A percentile compares a stretch with the other conserved stretches of the same genome.
phyloP scores from a whole-genome alignment of 345 rosid species.

The Syzygium aromaticum region DNA sequence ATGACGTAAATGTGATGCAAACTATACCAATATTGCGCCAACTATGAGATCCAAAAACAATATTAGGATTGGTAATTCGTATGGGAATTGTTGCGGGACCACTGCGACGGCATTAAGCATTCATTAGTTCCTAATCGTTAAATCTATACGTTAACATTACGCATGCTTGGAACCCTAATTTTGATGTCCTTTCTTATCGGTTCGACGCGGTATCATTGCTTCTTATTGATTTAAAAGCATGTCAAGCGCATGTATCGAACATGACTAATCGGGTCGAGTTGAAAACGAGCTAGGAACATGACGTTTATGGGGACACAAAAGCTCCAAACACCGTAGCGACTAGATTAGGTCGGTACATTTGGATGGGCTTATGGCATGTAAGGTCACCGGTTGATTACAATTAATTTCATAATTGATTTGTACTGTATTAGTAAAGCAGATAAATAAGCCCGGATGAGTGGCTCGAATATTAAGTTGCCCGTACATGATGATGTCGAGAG shows the following conservation, averaged over 20 bases:
- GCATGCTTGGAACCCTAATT: neutral
- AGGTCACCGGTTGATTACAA: neutral
- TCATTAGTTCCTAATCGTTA: neutral
- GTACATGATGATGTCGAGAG: neutral
- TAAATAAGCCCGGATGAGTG: neutral
- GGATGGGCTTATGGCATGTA: neutral
- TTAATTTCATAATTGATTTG: neutral
- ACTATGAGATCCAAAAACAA: neutral
- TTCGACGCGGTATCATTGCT: no score
- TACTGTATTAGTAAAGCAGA: neutral
- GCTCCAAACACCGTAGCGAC: neutral
- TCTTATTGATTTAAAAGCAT: neutral
- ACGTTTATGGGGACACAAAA: neutral
- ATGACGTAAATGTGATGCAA: neutral
- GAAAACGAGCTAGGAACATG: neutral
- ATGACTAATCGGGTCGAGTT: neutral
- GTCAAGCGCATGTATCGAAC: neutral
- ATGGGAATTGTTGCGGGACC: neutral
- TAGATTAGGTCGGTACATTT: neutral
- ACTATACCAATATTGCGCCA: neutral
- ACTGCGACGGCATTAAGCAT: neutral
- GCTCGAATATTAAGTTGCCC: neutral
- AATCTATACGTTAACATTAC: no score
- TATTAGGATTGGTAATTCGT: neutral
- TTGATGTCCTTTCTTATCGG: no score